Evolutionary conservation across 352 stramenopile species (phyloP).

Genomic region (Thalassiosira exigua): DNA sequence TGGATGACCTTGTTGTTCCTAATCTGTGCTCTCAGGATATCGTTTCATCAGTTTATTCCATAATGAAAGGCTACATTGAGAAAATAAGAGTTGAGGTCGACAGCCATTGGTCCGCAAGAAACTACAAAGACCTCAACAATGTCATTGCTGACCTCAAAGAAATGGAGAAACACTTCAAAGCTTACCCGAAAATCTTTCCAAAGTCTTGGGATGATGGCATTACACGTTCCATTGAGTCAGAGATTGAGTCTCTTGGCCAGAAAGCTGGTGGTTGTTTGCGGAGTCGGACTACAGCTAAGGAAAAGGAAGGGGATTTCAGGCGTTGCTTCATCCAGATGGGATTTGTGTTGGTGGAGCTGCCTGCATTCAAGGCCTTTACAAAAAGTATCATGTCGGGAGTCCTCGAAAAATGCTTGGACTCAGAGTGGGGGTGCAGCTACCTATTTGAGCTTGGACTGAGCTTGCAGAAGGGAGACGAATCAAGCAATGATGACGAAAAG

Average conservation of each 20-base stretch:
- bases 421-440: constrained; percentile 68
- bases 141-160: constrained; percentile 64
- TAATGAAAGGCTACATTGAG: constrained; percentile 61
- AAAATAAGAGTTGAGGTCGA: constrained; percentile 61
- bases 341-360: constrained; percentile 65
- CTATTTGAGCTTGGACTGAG: constrained; percentile 74
- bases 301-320: constrained; percentile 62
- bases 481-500: constrained; percentile 52
- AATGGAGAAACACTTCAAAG: constrained; percentile 66
- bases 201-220: constrained; percentile 69
- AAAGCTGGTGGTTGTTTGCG: constrained; percentile 39
- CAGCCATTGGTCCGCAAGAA: constrained; percentile 56
- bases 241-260: constrained; percentile 60
- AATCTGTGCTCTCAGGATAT: constrained; percentile 34
- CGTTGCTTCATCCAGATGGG: constrained; percentile 69
- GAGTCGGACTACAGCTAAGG: constrained; percentile 52
- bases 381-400: constrained; percentile 65
- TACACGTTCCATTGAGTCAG: constrained; percentile 52
- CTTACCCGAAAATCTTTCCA: constrained; percentile 63
- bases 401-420: constrained; percentile 61
- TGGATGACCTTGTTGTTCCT: constrained; percentile 55
- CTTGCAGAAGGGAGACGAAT: constrained; percentile 61
- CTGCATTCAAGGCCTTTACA: constrained; percentile 60
- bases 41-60: constrained; percentile 16
- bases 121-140: constrained; percentile 70